phyloP scores from a whole-genome alignment of 345 rosid species.

The Raphanus sativus region DNA sequence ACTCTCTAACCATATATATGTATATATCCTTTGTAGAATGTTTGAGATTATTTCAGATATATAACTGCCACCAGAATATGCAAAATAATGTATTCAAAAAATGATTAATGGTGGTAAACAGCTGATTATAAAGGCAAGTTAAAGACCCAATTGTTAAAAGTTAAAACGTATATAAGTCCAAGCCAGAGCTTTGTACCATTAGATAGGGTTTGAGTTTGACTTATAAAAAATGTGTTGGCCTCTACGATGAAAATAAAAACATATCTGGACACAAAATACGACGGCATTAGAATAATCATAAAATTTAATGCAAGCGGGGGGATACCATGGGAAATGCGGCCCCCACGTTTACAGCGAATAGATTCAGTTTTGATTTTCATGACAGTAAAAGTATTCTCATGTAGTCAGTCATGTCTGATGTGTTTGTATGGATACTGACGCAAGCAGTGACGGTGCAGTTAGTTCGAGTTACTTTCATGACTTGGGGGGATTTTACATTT shows the following conservation, averaged over 20 bases:
- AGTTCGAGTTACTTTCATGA: constrained; percentile 17
- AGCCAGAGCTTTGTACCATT: background rate
- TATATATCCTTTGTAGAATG: background rate
- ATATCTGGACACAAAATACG: background rate
- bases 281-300: background rate
- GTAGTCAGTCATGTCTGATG: constrained; percentile 2
- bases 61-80: background rate
- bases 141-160: background rate
- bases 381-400: background rate
- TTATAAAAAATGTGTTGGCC: background rate
- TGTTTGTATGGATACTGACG: constrained; percentile 14
- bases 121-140: background rate
- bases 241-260: background rate
- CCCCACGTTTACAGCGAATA: constrained; percentile 23
- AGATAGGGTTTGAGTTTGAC: background rate
- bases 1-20: background rate
- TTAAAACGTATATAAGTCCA: background rate
- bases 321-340: background rate
- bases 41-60: background rate
- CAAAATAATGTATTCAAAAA: background rate
- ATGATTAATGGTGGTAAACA: background rate
- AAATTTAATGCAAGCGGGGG: constrained; percentile 5
- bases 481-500: background rate
- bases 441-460: constrained; percentile 33
- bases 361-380: background rate